phyloP scores from a whole-genome alignment of 129 eudicot genomes.

The Deinandra increscens region DNA sequence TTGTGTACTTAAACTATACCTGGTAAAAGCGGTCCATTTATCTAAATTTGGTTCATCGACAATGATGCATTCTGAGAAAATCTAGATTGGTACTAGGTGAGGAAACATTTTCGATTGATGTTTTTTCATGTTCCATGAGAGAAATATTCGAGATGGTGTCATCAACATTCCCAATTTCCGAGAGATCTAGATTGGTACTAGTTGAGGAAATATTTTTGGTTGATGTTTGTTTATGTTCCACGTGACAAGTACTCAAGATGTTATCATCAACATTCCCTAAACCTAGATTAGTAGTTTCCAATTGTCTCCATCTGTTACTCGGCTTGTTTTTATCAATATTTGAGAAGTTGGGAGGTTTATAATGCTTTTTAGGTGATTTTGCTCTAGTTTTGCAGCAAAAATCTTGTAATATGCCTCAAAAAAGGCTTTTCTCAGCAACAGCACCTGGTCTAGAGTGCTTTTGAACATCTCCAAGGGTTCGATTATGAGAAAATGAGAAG shows the following conservation, averaged over 20 bases:
- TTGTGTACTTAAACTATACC: too few species aligned
- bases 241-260: too few species aligned
- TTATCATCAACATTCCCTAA: too few species aligned
- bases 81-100: not conserved
- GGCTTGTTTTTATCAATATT: conserved; percentile 2
- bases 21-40: too few species aligned
- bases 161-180: conserved; percentile 1
- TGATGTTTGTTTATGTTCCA: too few species aligned
- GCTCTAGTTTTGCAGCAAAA: conserved; percentile 44
- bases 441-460: conserved; percentile 75
- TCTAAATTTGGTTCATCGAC: too few species aligned
- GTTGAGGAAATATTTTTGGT: not conserved
- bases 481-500: conserved; percentile 78
- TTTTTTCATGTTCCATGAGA: not conserved
- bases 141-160: not conserved
- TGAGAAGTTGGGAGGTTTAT: conserved; percentile 32
- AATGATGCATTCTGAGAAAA: too few species aligned
- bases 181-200: not conserved
- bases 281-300: too few species aligned
- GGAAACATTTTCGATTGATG: not conserved
- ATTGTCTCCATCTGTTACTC: not conserved
- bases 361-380: conserved; percentile 45
- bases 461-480: conserved; percentile 72
- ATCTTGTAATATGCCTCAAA: conserved; percentile 82
- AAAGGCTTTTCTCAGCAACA: conserved; percentile 78